phyloP scores from a whole-genome alignment of 257 asterid genomes.

The Catharanthus roseus region DNA sequence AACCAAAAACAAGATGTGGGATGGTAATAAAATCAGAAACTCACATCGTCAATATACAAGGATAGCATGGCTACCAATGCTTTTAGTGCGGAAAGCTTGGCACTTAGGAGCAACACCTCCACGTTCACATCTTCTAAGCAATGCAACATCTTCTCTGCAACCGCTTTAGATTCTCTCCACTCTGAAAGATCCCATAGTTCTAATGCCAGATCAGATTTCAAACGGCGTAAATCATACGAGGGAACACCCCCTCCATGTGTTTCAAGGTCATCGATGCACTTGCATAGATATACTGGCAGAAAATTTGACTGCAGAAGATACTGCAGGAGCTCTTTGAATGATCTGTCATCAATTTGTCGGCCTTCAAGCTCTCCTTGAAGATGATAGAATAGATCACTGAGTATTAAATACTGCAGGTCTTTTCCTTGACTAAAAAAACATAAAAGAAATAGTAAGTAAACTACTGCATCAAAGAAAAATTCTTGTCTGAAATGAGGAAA shows the following conservation, averaged over 20 bases:
- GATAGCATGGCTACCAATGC: conserved; percentile 57
- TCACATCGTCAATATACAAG: conserved; percentile 34
- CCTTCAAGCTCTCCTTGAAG: conserved; percentile 95
- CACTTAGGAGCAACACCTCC: conserved; percentile 38
- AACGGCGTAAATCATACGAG: conserved; percentile 53
- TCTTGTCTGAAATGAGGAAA: conserved; percentile 2
- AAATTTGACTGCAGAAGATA: conserved; percentile 59
- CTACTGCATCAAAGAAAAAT: conserved; percentile 3
- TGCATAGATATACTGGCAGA: conserved; percentile 48
- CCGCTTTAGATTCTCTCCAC: conserved; percentile 60
- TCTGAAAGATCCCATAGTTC: conserved; percentile 70
- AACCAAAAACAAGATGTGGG: background rate
- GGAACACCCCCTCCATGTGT: conserved; percentile 28
- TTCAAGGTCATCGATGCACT: conserved; percentile 41
- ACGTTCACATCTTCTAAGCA: conserved; percentile 60
- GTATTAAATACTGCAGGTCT: conserved; percentile 58
- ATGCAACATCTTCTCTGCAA: conserved; percentile 61
- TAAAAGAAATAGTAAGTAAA: conserved; percentile 8
- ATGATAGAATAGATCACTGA: conserved; percentile 78
- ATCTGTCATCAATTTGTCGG: conserved; percentile 63
- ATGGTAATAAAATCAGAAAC: conserved; percentile 3
- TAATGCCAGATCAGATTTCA: conserved; percentile 64
- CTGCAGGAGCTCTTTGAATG: conserved; percentile 74
- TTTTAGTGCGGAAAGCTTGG: conserved; percentile 76
- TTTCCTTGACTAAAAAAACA: conserved; percentile 55